phyloP scores from a whole-genome alignment of 73 alveolate genomes.

The Paramecium primaurelia region DNA sequence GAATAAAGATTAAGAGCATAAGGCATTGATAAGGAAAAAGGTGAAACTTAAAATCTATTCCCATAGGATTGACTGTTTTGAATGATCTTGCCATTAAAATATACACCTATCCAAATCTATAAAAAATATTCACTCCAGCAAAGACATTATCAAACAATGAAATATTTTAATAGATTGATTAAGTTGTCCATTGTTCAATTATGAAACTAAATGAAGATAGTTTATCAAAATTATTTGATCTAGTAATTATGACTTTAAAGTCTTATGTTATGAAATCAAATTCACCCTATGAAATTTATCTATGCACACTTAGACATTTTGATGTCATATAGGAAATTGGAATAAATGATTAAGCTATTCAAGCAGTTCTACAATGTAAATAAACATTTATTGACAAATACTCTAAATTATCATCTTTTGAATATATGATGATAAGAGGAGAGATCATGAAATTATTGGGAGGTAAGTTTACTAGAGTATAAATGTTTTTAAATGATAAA shows the following conservation, averaged over 20 bases:
- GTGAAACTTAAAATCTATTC: neutral
- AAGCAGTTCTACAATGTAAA: neutral
- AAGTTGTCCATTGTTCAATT: neutral
- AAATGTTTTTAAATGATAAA: neutral
- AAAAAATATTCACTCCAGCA: neutral
- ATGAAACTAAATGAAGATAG: conserved; percentile 11
- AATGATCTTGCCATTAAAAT: neutral
- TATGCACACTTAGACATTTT: neutral
- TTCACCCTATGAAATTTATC: conserved; percentile 14
- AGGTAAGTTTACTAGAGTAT: neutral
- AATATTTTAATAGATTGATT: neutral
- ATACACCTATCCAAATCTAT: neutral
- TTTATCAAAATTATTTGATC: neutral
- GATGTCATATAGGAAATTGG: neutral
- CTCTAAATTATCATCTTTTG: neutral
- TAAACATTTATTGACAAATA: neutral
- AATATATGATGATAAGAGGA: neutral
- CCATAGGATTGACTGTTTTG: neutral
- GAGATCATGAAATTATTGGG: neutral
- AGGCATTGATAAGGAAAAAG: neutral
- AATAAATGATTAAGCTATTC: neutral
- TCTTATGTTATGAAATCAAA: neutral
- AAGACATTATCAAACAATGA: neutral
- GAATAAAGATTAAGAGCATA: neutral
- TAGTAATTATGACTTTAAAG: neutral